Conservation (phyloP, 306 rosid species). For the Cucurbita maxima region DNA sequence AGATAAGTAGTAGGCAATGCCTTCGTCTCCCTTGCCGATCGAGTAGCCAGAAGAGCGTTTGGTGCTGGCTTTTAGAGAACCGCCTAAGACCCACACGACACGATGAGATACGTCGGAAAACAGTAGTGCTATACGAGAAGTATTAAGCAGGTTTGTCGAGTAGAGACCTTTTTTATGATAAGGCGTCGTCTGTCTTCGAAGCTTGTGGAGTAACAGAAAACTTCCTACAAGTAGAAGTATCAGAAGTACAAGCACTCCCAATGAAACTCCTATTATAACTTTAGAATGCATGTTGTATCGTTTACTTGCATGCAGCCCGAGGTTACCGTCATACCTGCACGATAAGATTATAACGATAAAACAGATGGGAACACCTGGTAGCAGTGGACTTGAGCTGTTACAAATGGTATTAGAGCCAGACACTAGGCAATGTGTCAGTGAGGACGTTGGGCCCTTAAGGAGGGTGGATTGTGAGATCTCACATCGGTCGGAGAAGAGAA, state of each 20-base stretch:
- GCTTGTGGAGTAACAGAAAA: conserved; percentile 30
- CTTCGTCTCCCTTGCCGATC: conserved; percentile 56
- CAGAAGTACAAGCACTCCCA: conserved; percentile 47
- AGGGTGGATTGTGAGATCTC: no score
- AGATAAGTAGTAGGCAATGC: conserved; percentile 57
- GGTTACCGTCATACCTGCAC: conserved; percentile 54
- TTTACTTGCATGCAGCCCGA: conserved; percentile 28
- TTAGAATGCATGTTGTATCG: conserved; percentile 37
- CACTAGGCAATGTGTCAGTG: no score
- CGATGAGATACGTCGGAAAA: neutral
- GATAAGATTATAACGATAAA: conserved; percentile 3
- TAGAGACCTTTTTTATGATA: conserved; percentile 43
- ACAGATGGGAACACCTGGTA: neutral
- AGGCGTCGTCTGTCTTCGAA: conserved; percentile 29
- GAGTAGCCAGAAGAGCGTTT: conserved; percentile 55
- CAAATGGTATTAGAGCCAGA: no score
- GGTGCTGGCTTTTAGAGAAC: conserved; percentile 37
- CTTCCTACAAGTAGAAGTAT: conserved; percentile 35
- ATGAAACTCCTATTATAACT: conserved; percentile 47
- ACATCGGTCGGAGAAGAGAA: no score
- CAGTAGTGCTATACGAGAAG: neutral
- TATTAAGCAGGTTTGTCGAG: neutral
- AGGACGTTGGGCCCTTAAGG: no score
- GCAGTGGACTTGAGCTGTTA: no score
- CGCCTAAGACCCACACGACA: conserved; percentile 25